Conservation (phyloP, 169 alveolate species). For the Theileria annulata region DNA sequence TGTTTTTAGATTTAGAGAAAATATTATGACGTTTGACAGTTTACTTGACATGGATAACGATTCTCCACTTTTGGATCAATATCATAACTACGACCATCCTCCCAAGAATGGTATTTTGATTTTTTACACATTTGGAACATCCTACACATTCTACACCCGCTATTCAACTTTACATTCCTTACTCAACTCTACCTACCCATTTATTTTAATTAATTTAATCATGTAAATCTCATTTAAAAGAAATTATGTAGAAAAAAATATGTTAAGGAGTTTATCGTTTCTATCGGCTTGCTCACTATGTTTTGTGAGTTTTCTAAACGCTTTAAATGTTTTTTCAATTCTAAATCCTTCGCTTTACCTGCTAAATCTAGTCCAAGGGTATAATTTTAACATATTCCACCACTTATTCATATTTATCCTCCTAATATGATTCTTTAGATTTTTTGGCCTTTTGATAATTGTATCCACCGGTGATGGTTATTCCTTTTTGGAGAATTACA, state of each 20-base stretch:
- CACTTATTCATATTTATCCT: constrained; percentile 12
- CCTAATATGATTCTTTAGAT: constrained; percentile 13
- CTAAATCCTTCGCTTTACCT: constrained; percentile 50
- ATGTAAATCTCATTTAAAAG: neutral
- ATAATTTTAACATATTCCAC: neutral
- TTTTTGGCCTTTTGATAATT: constrained; percentile 50
- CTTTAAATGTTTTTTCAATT: constrained; percentile 45
- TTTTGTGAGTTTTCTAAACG: constrained; percentile 59
- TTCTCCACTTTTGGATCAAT: constrained; percentile 57
- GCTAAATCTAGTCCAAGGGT: constrained; percentile 64
- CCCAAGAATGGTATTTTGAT: constrained; percentile 13
- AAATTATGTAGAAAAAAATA: constrained; percentile 31
- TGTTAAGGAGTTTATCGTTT: constrained; percentile 51
- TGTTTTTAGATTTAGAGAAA: neutral
- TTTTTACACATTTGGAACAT: neutral
- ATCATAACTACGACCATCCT: constrained; percentile 17
- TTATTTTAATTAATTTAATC: neutral
- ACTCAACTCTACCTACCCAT: neutral
- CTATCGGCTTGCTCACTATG: constrained; percentile 61
- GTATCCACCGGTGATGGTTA: constrained; percentile 60
- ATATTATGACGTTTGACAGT: constrained; percentile 29
- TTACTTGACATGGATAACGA: constrained; percentile 58
- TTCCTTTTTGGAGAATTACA: constrained; percentile 57
- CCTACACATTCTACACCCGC: neutral
- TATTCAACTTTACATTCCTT: neutral